These are phyloP conservation scores for Perkinsus olseni DNA, from an alignment of 169 alveolate species.

Conservation along the genomic window DNA sequence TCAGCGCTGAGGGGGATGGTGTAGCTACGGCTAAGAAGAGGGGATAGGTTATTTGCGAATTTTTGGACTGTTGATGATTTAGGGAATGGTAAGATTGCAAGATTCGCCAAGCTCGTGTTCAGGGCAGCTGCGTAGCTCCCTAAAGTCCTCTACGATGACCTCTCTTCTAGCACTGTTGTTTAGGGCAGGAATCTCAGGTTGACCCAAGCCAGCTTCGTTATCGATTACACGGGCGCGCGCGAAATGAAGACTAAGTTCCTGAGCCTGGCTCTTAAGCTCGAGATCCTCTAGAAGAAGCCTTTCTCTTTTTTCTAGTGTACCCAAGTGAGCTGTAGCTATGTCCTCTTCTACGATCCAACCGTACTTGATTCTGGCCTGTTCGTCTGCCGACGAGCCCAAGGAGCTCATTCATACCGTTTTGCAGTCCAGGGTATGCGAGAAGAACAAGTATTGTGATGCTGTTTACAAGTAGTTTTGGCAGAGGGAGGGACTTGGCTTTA, in stretches of 20 bases:
- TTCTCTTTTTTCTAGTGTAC: not conserved
- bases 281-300: not conserved
- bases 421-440: not conserved
- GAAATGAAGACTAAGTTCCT: not conserved
- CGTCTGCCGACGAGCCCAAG: not conserved
- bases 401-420: not conserved
- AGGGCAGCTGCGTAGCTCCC: no score
- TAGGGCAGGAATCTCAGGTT: no score
- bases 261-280: not conserved
- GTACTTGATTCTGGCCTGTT: not conserved
- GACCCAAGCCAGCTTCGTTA: not conserved
- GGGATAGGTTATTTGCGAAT: no score
- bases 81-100: no score
- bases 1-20: no score
- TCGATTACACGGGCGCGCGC: not conserved
- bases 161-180: not conserved
- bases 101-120: no score
- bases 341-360: not conserved
- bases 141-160: no score
- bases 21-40: no score
- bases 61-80: no score
- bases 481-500: not conserved
- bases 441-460: conserved; percentile 1
- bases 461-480: not conserved
- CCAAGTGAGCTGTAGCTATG: not conserved